phyloP scores from a whole-genome alignment of 805 yeast species.

The Candida namnaoensis region DNA sequence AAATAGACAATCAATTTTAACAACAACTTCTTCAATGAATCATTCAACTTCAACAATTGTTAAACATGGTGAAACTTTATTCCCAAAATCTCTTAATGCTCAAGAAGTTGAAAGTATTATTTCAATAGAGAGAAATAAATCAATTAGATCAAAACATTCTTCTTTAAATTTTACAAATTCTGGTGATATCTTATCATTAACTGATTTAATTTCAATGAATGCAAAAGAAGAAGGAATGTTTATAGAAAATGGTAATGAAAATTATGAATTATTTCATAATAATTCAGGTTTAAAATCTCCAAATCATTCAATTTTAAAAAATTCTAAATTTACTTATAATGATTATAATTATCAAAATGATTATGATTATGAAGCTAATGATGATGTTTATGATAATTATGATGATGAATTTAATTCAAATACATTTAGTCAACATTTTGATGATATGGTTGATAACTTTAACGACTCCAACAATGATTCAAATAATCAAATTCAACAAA shows the following conservation, averaged over 20 bases:
- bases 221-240: slow-evolving; percentile 41
- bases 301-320: slow-evolving; percentile 25
- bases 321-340: slow-evolving; percentile 10
- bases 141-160: slow-evolving; percentile 34
- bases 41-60: slow-evolving; percentile 11
- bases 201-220: slow-evolving; percentile 25
- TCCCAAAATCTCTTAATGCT: slow-evolving; percentile 60
- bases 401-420: slow-evolving; percentile 9
- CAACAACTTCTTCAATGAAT: background rate
- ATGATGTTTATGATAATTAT: slow-evolving; percentile 1
- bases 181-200: slow-evolving; percentile 4
- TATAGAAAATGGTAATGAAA: slow-evolving; percentile 21
- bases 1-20: too few species aligned
- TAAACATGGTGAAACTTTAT: slow-evolving; percentile 49
- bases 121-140: slow-evolving; percentile 59
- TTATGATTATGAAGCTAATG: background rate
- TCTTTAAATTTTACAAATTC: slow-evolving; percentile 11
- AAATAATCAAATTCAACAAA: background rate
- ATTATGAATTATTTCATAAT: background rate
- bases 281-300: slow-evolving; percentile 20
- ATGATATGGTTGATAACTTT: slow-evolving; percentile 2
- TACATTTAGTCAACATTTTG: too few species aligned
- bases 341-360: slow-evolving; percentile 1
- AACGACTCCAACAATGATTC: background rate
- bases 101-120: slow-evolving; percentile 72